phyloP scores from a whole-genome alignment of 2,329 filamentous ascomycete species.

The Westerdykella aurantiaca region DNA sequence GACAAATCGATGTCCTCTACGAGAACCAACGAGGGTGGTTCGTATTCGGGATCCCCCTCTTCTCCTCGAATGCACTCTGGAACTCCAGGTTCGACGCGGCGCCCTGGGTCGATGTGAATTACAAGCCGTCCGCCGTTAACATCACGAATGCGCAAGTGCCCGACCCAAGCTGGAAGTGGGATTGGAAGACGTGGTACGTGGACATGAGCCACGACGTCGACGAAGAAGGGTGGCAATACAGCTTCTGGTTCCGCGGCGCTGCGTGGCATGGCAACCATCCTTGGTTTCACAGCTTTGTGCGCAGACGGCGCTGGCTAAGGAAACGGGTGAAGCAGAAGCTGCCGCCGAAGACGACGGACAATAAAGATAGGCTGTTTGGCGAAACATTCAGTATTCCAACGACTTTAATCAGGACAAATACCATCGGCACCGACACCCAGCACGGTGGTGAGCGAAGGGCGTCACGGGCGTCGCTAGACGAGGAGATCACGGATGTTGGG shows the following conservation, averaged over 20 bases:
- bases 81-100: conserved; percentile 73
- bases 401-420: conserved; percentile 28
- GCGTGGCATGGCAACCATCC: conserved; percentile 79
- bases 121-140: conserved; percentile 56
- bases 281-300: conserved; percentile 95
- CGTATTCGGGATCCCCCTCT: conserved; percentile 82
- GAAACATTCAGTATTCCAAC: conserved; percentile 36
- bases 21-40: conserved; percentile 93
- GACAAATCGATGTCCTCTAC: conserved; percentile 73
- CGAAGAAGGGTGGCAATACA: conserved; percentile 94
- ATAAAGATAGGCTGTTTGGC: conserved; percentile 32
- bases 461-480: conserved; percentile 31
- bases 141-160: conserved; percentile 87
- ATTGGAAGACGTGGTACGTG: conserved; percentile 64
- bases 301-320: conserved; percentile 80
- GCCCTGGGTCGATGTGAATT: conserved; percentile 68
- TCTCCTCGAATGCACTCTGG: conserved; percentile 72
- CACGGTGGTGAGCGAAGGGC: conserved; percentile 17
- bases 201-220: conserved; percentile 79
- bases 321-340: conserved; percentile 62
- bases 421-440: conserved; percentile 43
- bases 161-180: conserved; percentile 94
- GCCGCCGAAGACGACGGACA: conserved; percentile 30
- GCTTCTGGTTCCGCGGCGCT: conserved; percentile 65
- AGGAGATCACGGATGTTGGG: conserved; percentile 59